Base-by-base conservation (phyloP, 2,329 filamentous ascomycete genomes). In the Fusarium sp. region DNA sequence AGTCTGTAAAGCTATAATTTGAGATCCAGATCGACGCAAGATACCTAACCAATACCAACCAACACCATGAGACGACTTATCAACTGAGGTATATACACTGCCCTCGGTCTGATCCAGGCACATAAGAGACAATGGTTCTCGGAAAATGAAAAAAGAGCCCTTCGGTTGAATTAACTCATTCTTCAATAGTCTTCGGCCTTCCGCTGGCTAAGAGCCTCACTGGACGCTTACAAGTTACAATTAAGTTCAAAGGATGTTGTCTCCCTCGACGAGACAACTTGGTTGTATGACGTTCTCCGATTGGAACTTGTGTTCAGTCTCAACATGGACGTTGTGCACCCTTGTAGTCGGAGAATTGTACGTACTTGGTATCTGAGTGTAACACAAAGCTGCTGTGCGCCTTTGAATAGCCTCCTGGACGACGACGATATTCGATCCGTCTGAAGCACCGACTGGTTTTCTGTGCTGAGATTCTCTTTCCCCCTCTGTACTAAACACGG, bases 321-420 rank as follows among this genome's bases (percentile, higher is more conserved):
- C 34, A 66, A 61, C 11, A 64, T 66, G 60, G 6, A 58, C 34
- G 56, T 20, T 24, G 61, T 54, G n/a, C 32, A 9, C 34, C 47
- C 8, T 38, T 26, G 34, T 12, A 26, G 55, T 77, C 72, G 69
- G 66, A 66, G 47, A 62, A 62, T 74, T 77, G 55, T 6, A 69
- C 70, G 70, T 57, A 74, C 65, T 70, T 70, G 52, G 67, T 50
- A 56, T 59, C 56, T 26, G 62, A 57, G 70, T 77, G 66, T 20
- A 54, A 72, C 57, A 74, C 65, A 32, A 36, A 62, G 42, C 51
- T 45, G 59, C 59, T 67, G 58, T 70, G 41, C 57, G 28, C 36
- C 32, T n/a, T 57, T 12, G 26, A 38, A 64, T 64, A 70, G 67
- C 32, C 54, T 44, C 38, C 20, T 70, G 36, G 14, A 38, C 47